Base-by-base conservation (phyloP, 345 rosid species). In the Aquilaria malaccensis region DNA sequence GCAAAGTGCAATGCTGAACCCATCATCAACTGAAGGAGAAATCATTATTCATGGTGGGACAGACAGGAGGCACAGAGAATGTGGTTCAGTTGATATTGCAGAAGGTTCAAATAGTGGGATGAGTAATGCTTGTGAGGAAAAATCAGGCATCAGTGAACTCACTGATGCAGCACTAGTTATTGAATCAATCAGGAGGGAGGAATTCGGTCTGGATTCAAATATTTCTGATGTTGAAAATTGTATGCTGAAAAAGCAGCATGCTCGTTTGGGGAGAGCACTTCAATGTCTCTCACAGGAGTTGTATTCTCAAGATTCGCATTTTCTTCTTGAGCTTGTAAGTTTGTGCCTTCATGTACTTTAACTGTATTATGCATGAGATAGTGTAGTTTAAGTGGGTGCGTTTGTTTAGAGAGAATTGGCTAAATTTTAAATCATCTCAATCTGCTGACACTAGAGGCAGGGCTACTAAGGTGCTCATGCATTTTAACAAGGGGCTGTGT, bases 231-330 rank as follows among this genome's bases (percentile, higher is more conserved):
- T 65, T 50, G 97, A 94, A 76, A 84, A 72, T 69, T 74, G 63
- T 76, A 77, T 94, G 82, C 72, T 94, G 76, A 83, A 75, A 72
- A 94, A 88, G 79, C 99, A 94, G 71, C 99, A 94, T 78, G 97
- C 96, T 79, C 99, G 97, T 53, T 73, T 94, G 37, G 99, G 97
- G 51, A 94, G 99, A 81, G 97, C 99, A 62, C 96, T 94, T 49
- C 92, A 94, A 58, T 94, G 97, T 77, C 90, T 94, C 67, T 94
- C 99, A 14, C 99, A 86, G 75, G 99, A 94, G 73, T 71, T 94
- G 64, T 94, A 94, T 74, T 94, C 97, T 60, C 92, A 94, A 75
- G 99, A 94, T 81, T 90, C 97, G 10, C 99, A 94, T 79, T 94
- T 94, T 81, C 85, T 94, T 72, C 97, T 94, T 60, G 99, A 94